Base-by-base conservation (phyloP, 768 basidiomycete species). In the Mycena pura region DNA sequence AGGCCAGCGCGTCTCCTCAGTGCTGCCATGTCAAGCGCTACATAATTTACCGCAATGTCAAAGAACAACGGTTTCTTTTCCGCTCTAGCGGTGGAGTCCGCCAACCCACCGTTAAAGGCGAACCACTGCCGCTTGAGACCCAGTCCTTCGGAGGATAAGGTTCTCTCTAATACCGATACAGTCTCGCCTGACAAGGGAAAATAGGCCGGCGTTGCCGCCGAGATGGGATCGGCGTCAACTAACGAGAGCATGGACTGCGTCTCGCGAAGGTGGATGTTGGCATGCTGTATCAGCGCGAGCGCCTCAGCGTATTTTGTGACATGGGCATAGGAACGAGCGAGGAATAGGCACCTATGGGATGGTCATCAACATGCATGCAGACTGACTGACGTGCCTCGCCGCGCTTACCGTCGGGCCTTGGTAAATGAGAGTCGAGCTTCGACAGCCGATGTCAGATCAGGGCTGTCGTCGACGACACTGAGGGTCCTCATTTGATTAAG, bases 11-110 rank as follows among this genome's bases (percentile, higher is more conserved):
- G 80, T 58, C 82, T 84, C 68, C 86, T 76, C 58, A 97, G 74
- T 49, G 84, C 77, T 43, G 92, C 90, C 87, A 95, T 89, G 68
- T 95, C 92, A 60, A 95, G 74, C 64, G 91, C 86, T 54, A 93
- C 88, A 70, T 96, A 97, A 75, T 96, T 97, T 68, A 95, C 86
- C 17, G 94, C 95, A 62, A 94, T 91, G 72, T 97, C 93, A 76
- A 96, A 97, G 80, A 98, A 97, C 38, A 94, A 69, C 15, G 93
- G 93, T 71, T 96, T 96, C 78, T 89, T 88, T 69, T 88, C 79
- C 36, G 79, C 73, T 68, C 82, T 80, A 47, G 78, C 70, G 46
- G 83, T 80, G 0, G 72, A 71, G 13, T 78, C 73, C 31, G 77
- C 67, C 6, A 80, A 76, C 3, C 92, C 92, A 3, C 92, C 92